phyloP scores from a whole-genome alignment of 2,329 filamentous ascomycete species.

The Acephala macrosclerotiorum region DNA sequence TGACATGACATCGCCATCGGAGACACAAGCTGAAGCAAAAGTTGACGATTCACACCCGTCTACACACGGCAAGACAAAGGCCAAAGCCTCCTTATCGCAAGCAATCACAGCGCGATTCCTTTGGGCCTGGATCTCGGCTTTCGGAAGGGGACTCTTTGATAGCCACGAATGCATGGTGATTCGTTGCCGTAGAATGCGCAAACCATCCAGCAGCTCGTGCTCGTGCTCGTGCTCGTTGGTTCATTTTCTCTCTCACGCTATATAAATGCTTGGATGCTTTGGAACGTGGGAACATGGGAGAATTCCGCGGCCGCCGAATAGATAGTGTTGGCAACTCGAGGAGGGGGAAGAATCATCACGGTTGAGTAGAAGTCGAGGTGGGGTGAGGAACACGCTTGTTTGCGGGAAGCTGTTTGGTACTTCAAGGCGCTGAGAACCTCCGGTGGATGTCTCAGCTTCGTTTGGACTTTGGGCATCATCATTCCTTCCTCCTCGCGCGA shows the following conservation, averaged over 20 bases:
- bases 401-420: not conserved
- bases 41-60: not conserved
- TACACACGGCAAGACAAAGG: not conserved
- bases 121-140: conserved; percentile 3
- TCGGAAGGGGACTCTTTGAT: conserved; percentile 8
- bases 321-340: not conserved
- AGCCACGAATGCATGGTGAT: not conserved
- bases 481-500: not conserved
- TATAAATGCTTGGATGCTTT: not conserved
- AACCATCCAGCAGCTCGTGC: not conserved
- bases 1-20: too few species aligned
- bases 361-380: not conserved
- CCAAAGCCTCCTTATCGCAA: conserved; percentile 7
- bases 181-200: not conserved
- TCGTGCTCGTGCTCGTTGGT: not conserved
- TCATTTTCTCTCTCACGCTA: not conserved
- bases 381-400: conserved; percentile 7
- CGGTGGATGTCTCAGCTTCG: conserved; percentile 20
- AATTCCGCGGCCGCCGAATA: not conserved
- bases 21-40: not conserved
- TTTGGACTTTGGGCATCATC: conserved; percentile 17
- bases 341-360: not conserved
- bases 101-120: conserved; percentile 5
- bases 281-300: not conserved
- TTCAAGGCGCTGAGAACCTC: conserved; percentile 7